Base-by-base conservation (phyloP, 495 filamentous ascomycete genomes). In the Penicillium turbatum region DNA sequence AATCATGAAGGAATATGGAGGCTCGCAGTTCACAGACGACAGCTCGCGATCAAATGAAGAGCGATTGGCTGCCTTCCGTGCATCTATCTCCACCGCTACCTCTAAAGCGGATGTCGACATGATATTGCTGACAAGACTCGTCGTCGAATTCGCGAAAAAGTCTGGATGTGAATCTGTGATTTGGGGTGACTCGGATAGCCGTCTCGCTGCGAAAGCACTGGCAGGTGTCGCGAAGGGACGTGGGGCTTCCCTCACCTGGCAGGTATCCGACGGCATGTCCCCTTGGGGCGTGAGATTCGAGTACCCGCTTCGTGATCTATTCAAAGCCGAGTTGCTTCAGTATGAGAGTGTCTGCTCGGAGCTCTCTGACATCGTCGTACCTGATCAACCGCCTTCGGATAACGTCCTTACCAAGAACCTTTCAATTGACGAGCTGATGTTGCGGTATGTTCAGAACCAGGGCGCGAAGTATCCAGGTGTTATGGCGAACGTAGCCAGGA, bases 401-500 rank as follows among this genome's bases (percentile, higher is more conserved):
- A 92, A 85, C 48, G 55, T 64, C 6, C 65, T 75, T 11, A 76
- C 69, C 3, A 75, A 74, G 63, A 84, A 88, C 56, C 79, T 87
- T 16, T 95, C 89, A 11, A 96, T 98, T 57, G 92, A 97, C 60
- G 85, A 88, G 54, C 80, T 98, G 41, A 90, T 98, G 85, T 70
- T 75, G 41, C 84, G 91, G 38, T 98, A 96, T 63, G 93, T 98
- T 61, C 78, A 81, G 44, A 88, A 85, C 6, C 90, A 95, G 21
- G 95, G 97, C 65, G 79, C 82, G 51, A 88, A 86, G 43, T 97
- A 92, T 66, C 92, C 92, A 9, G 88, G 86, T 49, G 88, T 97
- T 24, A 93, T 98, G 56, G 84, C 90, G 13, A 98, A 98, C 63
- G 93, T 97, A 9, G 89, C 96, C 5, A 80, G 88, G 53, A 98